A percentile compares a stretch with the other conserved stretches of the same genome.
Evolutionary conservation across 129 eudicot genomes (phyloP).

Genomic region (Artemisia annua): DNA sequence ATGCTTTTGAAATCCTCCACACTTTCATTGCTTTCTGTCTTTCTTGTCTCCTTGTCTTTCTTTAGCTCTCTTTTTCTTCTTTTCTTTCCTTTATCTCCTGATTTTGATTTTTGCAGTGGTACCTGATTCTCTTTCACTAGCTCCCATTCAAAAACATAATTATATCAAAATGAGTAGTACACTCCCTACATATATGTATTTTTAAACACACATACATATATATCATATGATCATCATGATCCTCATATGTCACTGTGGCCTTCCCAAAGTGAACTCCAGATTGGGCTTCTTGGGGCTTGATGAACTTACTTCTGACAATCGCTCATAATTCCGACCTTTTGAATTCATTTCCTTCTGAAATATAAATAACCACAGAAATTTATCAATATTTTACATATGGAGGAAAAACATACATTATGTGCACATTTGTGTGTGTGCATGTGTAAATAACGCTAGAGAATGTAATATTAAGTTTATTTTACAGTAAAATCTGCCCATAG

Average conservation of each 20-base stretch:
- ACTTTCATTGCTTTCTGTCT: conserved; percentile 79
- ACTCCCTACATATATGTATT: conserved; percentile 11
- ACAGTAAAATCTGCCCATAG: no score
- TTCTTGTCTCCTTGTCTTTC: conserved; percentile 78
- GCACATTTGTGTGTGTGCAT: conserved; percentile 18
- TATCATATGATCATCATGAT: conserved; percentile 5
- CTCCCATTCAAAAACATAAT: conserved; percentile 51
- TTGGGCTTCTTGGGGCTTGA: conserved; percentile 78
- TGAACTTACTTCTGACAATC: conserved; percentile 77
- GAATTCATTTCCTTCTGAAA: conserved; percentile 71
- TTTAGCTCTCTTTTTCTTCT: conserved; percentile 56
- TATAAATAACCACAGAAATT: conserved; percentile 18
- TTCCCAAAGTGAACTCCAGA: conserved; percentile 93
- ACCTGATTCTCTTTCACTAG: conserved; percentile 79
- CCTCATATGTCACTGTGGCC: conserved; percentile 49
- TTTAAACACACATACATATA: conserved; percentile 7
- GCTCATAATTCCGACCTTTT: conserved; percentile 67
- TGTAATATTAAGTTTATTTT: neutral
- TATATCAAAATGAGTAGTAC: conserved; percentile 68
- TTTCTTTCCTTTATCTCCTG: conserved; percentile 27
- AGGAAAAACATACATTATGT: neutral
- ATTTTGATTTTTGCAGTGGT: conserved; percentile 51
- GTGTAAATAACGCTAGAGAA: conserved; percentile 1
- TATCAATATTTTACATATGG: conserved; percentile 14
- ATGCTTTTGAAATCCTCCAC: conserved; percentile 39